Conservation (phyloP, 768 basidiomycete genomes). For the Serendipita sp. region DNA sequence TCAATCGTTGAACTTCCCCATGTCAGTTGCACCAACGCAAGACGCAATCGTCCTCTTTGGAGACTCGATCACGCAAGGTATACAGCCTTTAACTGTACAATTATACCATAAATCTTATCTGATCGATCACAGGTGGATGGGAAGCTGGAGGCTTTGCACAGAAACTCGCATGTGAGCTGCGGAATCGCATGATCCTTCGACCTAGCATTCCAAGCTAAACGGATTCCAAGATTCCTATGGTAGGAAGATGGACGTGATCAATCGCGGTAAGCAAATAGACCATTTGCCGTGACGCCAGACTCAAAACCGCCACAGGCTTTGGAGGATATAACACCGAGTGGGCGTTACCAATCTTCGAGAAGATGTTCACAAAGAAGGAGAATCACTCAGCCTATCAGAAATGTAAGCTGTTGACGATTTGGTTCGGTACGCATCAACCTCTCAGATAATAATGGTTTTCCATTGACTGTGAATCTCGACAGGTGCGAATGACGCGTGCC, state of each 20-base stretch:
- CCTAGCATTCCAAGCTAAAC: neutral
- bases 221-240: conserved; percentile 47
- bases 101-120: conserved; percentile 9
- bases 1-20: neutral
- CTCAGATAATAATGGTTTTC: neutral
- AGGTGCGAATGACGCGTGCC: conserved; percentile 58
- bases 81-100: conserved; percentile 31
- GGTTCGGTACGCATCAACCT: conserved; percentile 48
- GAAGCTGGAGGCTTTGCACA: conserved; percentile 40
- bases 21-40: conserved; percentile 18
- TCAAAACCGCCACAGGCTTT: neutral
- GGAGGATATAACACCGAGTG: conserved; percentile 75
- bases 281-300: neutral
- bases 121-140: conserved; percentile 9
- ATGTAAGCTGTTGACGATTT: conserved; percentile 62
- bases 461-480: neutral
- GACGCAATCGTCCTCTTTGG: conserved; percentile 64
- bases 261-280: conserved; percentile 42
- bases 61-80: conserved; percentile 62
- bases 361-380: conserved; percentile 41
- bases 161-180: conserved; percentile 41
- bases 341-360: conserved; percentile 64
- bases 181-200: neutral
- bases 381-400: conserved; percentile 35
- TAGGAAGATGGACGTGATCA: conserved; percentile 70